A percentile compares a stretch with the other conserved stretches of the same genome.
These are phyloP conservation scores for Bipolaris gigantea DNA, from an alignment of 2,329 filamentous ascomycete genomes.

Conservation along the genomic window DNA sequence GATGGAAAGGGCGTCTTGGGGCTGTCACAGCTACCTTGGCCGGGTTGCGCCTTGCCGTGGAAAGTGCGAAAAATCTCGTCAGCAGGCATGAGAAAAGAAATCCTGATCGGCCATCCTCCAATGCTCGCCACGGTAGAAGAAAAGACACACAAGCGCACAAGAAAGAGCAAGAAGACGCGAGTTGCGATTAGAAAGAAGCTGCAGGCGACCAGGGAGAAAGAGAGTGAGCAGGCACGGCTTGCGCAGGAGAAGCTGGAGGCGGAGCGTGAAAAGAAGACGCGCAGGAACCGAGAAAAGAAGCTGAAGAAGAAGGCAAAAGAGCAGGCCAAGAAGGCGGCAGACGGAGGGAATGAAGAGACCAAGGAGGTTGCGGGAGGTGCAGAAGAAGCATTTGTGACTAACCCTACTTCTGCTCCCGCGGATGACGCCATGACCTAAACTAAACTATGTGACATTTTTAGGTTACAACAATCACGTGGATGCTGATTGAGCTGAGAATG, in stretches of 20 bases:
- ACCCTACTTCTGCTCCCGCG: background rate
- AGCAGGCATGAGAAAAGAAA: slow-evolving; percentile 34
- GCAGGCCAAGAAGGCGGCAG: slow-evolving; percentile 36
- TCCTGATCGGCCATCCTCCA: slow-evolving; percentile 36
- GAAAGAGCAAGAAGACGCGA: slow-evolving; percentile 42
- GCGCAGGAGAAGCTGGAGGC: slow-evolving; percentile 39
- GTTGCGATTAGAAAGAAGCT: slow-evolving; percentile 41
- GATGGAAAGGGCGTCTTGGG: slow-evolving; percentile 33
- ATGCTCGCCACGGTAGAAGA: slow-evolving; percentile 26
- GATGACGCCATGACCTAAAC: background rate
- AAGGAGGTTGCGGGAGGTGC: background rate
- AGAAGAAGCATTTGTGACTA: background rate
- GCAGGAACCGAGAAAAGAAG: slow-evolving; percentile 45
- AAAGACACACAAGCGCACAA: slow-evolving; percentile 26
- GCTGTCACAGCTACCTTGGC: slow-evolving; percentile 37
- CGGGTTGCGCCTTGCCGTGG: slow-evolving; percentile 42
- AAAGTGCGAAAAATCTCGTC: slow-evolving; percentile 37
- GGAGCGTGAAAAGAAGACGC: slow-evolving; percentile 41
- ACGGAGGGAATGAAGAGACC: slow-evolving; percentile 6
- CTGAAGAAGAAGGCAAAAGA: slow-evolving; percentile 42
- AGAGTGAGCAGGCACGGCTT: slow-evolving; percentile 27
- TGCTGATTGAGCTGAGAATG: background rate
- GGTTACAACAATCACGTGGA: background rate
- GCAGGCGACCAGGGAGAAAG: slow-evolving; percentile 30
- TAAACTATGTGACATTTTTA: background rate